A percentile compares a stretch with the other conserved stretches of the same genome.
Evolutionary conservation across 768 basidiomycete genomes (phyloP).

Genomic region (Russula sp.): DNA sequence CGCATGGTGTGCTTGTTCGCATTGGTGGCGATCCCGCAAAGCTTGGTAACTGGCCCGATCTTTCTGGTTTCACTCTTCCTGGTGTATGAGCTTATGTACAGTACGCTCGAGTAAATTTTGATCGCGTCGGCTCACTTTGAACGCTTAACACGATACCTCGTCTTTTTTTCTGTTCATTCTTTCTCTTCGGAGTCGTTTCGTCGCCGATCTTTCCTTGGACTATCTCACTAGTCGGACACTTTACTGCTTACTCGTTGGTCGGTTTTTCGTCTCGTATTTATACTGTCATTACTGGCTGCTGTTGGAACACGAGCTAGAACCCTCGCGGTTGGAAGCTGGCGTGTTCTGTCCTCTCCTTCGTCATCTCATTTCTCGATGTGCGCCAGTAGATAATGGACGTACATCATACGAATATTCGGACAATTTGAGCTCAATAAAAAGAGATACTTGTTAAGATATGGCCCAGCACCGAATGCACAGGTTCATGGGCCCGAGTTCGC

Average conservation of each 20-base stretch:
- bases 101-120: constrained; percentile 50
- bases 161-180: not conserved
- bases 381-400: too few relatives aligned
- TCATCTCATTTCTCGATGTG: too few relatives aligned
- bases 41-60: constrained; percentile 71
- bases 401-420: too few relatives aligned
- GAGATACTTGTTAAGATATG: too few relatives aligned
- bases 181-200: not conserved
- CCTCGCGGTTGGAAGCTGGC: too few relatives aligned
- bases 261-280: not conserved
- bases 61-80: constrained; percentile 64
- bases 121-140: not conserved
- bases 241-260: not conserved
- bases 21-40: constrained; percentile 72
- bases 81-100: constrained; percentile 45
- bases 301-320: not conserved
- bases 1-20: constrained; percentile 67
- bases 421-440: too few relatives aligned
- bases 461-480: too few relatives aligned
- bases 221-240: not conserved
- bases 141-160: not conserved
- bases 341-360: too few relatives aligned
- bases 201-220: too few relatives aligned
- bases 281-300: not conserved
- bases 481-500: too few relatives aligned